Conservation (phyloP, 2,329 filamentous ascomycete genomes). For the Cercospora nicotianae region DNA sequence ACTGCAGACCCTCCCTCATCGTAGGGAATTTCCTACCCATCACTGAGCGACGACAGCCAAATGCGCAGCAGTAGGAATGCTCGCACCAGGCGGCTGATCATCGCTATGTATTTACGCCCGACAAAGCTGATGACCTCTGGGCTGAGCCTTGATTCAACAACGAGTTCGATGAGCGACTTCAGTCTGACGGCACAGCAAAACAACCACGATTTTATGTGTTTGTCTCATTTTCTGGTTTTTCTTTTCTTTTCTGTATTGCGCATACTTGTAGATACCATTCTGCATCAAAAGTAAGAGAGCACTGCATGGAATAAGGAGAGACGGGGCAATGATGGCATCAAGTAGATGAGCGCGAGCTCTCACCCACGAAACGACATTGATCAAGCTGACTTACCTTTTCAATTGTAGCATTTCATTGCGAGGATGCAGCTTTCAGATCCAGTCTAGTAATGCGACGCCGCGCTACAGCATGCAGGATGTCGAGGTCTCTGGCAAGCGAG, state of each 20-base stretch:
- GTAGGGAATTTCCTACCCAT: constrained; percentile 96
- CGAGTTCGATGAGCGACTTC: not conserved
- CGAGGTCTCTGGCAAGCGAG: not conserved
- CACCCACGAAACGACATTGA: not conserved
- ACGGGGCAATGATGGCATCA: no score
- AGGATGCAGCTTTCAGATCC: not conserved
- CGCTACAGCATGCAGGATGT: no score
- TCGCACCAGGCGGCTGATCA: not conserved
- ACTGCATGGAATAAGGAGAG: not conserved
- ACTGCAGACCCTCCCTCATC: constrained; percentile 78
- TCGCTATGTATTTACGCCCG: not conserved
- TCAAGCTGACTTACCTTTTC: not conserved
- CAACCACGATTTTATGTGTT: not conserved
- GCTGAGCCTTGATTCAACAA: not conserved
- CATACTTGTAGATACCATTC: not conserved
- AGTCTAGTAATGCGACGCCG: no score
- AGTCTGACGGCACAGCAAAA: not conserved
- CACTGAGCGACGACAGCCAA: constrained; percentile 36
- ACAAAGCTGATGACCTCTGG: not conserved
- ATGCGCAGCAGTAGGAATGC: constrained; percentile 20
- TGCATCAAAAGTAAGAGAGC: not conserved
- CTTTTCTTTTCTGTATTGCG: not conserved
- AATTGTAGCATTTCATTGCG: not conserved
- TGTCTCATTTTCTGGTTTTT: not conserved
- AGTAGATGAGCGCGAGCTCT: not conserved